Evolutionary conservation across 345 rosid species (phyloP).

Genomic region (Boechera retrofracta): DNA sequence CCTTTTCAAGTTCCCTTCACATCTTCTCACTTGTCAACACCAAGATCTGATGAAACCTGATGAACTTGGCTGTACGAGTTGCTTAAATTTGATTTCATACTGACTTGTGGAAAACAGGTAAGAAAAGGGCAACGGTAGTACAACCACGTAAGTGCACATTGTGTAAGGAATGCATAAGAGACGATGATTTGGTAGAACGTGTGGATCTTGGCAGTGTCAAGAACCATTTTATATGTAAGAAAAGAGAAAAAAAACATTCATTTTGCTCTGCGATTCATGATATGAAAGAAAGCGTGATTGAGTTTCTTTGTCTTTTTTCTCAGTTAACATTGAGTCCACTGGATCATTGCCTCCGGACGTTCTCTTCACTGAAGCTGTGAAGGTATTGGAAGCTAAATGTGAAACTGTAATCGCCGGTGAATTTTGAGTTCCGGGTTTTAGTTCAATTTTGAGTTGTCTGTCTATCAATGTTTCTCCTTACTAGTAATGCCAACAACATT

Average conservation of each 20-base stretch:
- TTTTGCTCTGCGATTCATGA: background rate
- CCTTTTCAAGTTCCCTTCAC: slow-evolving; percentile 5
- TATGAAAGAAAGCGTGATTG: background rate
- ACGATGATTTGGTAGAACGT: slow-evolving; percentile 47
- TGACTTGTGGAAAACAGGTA: slow-evolving; percentile 55
- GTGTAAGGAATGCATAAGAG: slow-evolving; percentile 81
- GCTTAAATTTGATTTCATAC: background rate
- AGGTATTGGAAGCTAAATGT: slow-evolving; percentile 84
- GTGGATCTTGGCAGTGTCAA: slow-evolving; percentile 69
- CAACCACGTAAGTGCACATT: slow-evolving; percentile 81
- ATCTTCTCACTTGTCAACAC: background rate
- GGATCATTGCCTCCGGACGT: slow-evolving; percentile 87
- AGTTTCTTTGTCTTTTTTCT: background rate
- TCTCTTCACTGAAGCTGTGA: slow-evolving; percentile 87
- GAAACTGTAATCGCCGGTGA: slow-evolving; percentile 57
- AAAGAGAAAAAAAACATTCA: background rate
- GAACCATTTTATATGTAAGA: slow-evolving; percentile 94
- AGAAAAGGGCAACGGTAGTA: slow-evolving; percentile 76
- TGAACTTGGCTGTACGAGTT: background rate
- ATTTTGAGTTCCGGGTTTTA: slow-evolving; percentile 8
- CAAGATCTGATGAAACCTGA: background rate
- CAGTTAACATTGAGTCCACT: slow-evolving; percentile 89
- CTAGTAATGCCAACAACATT: background rate
- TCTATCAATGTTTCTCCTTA: slow-evolving; percentile 4
- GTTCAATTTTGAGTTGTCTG: slow-evolving; percentile 17